A percentile compares a stretch with the other conserved stretches of the same genome.
Evolutionary conservation across 306 rosid species (phyloP).

Genomic region (Cucurbita maxima): DNA sequence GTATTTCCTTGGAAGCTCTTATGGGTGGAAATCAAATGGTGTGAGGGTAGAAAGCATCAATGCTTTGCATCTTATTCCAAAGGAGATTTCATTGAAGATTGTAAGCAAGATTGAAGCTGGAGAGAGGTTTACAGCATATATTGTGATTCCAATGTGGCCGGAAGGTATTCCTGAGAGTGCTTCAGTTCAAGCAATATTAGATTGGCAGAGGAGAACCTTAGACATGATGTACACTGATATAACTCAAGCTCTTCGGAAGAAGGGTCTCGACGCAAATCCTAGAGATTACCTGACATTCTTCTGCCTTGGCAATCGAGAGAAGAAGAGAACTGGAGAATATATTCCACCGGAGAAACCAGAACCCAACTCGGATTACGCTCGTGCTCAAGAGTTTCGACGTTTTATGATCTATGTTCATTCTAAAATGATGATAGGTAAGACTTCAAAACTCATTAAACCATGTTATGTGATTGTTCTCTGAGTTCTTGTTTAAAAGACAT

Average conservation of each 20-base stretch:
- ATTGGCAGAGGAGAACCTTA: slow-evolving; percentile 77
- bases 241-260: slow-evolving; percentile 34
- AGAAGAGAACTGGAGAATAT: slow-evolving; percentile 16
- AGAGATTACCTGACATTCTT: slow-evolving; percentile 51
- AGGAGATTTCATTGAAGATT: slow-evolving; percentile 64
- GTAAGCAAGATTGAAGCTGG: slow-evolving; percentile 75
- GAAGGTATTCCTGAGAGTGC: slow-evolving; percentile 75
- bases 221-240: slow-evolving; percentile 83
- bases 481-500: no score
- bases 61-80: slow-evolving; percentile 73
- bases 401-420: slow-evolving; percentile 96
- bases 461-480: not conserved
- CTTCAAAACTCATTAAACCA: not conserved
- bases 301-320: slow-evolving; percentile 71
- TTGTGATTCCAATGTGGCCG: slow-evolving; percentile 93
- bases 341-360: slow-evolving; percentile 43
- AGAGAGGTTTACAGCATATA: slow-evolving; percentile 51
- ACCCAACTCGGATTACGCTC: slow-evolving; percentile 34
- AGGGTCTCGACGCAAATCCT: slow-evolving; percentile 31
- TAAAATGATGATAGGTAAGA: slow-evolving; percentile 92
- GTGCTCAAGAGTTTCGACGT: slow-evolving; percentile 47
- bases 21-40: slow-evolving; percentile 45
- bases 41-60: slow-evolving; percentile 45
- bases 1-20: slow-evolving; percentile 78
- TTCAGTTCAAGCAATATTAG: slow-evolving; percentile 70